phyloP scores from a whole-genome alignment of 75 land plant genomes.

The Pseudotsuga menziesii region DNA sequence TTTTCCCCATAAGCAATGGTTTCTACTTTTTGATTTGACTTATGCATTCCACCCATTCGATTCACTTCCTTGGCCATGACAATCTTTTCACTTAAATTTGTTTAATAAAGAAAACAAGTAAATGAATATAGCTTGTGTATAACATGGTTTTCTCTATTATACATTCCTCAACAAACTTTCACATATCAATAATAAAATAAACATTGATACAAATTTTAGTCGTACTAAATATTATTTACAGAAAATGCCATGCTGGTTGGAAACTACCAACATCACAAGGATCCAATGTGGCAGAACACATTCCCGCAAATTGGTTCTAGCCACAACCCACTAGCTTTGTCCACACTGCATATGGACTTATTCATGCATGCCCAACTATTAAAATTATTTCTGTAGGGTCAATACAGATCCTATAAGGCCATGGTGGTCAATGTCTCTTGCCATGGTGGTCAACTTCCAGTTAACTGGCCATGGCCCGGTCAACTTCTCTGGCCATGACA shows the following conservation, averaged over 20 bases:
- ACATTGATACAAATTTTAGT: not conserved
- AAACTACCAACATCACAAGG: slow-evolving; percentile 4
- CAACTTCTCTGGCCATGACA: too few species aligned
- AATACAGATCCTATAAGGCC: too few species aligned
- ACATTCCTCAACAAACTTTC: not conserved
- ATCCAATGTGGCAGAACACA: not conserved
- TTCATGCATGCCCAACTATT: not conserved
- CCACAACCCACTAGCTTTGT: not conserved
- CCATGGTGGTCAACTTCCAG: too few species aligned
- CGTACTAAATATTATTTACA: slow-evolving; percentile 2
- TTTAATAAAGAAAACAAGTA: not conserved
- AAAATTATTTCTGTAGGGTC: slow-evolving; percentile 4
- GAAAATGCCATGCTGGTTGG: not conserved
- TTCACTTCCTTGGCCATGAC: not conserved
- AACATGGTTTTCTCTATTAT: not conserved
- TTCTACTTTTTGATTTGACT: too few species aligned
- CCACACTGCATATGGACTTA: slow-evolving; percentile 10
- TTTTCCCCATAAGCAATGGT: too few species aligned
- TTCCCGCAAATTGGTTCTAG: slow-evolving; percentile 3
- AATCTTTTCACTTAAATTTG: not conserved
- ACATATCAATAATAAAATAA: slow-evolving; percentile 4
- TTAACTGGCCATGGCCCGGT: too few species aligned
- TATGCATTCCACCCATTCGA: too few species aligned
- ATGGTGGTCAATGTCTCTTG: too few species aligned
- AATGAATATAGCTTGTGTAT: not conserved